Evolutionary conservation across 768 basidiomycete species (phyloP).

Genomic region (Podaxis pistillaris): DNA sequence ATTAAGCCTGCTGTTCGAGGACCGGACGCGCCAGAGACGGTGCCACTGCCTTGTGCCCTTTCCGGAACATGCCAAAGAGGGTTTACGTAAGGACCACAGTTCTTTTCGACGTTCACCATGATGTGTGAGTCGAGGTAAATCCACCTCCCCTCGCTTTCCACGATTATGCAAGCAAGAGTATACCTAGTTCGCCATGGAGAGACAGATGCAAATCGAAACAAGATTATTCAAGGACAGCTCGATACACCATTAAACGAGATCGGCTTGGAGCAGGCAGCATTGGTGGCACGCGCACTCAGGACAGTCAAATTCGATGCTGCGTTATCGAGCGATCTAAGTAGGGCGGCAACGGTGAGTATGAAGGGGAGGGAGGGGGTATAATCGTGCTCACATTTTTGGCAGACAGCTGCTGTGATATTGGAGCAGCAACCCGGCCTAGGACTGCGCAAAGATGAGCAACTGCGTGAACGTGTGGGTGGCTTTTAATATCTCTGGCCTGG

Average conservation of each 20-base stretch:
- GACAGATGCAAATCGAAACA: constrained; percentile 62
- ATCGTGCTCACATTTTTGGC: neutral
- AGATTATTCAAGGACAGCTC: constrained; percentile 73
- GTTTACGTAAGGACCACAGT: constrained; percentile 8
- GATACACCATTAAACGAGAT: constrained; percentile 65
- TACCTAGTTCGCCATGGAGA: constrained; percentile 80
- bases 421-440: constrained; percentile 46
- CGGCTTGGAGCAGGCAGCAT: constrained; percentile 58
- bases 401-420: constrained; percentile 72
- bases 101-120: neutral
- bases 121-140: neutral
- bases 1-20: neutral
- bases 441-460: constrained; percentile 41
- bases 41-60: neutral
- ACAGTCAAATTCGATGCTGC: constrained; percentile 55
- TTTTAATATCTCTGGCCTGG: neutral
- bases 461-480: constrained; percentile 63
- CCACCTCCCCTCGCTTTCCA: neutral
- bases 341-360: constrained; percentile 59
- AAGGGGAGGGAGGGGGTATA: neutral
- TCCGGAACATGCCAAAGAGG: neutral
- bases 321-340: constrained; percentile 68
- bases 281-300: constrained; percentile 54
- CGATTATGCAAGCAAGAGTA: constrained; percentile 34
- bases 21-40: neutral